Evolutionary conservation across 495 filamentous ascomycete genomes (phyloP).

Genomic region (Tricharina praecox): DNA sequence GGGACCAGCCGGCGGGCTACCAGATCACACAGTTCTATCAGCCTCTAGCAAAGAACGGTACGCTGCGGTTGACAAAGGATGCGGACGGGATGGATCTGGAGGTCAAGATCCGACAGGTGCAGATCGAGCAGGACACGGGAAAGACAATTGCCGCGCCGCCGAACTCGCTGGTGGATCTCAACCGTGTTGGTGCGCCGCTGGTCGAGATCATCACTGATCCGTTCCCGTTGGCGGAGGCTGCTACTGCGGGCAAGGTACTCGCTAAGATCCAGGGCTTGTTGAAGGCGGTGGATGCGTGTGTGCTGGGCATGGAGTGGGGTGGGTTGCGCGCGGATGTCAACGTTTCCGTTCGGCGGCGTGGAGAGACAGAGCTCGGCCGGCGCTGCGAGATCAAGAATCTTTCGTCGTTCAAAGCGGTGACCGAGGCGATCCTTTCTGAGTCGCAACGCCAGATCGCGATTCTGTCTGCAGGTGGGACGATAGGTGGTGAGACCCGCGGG

Average conservation of each 20-base stretch:
- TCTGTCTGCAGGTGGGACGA: constrained; percentile 56
- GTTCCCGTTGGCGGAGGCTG: constrained; percentile 20
- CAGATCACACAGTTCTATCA: constrained; percentile 94
- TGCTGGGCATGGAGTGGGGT: constrained; percentile 80
- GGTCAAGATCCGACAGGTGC: constrained; percentile 78
- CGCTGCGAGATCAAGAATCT: constrained; percentile 97
- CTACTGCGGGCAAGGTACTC: constrained; percentile 75
- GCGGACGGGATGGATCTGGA: constrained; percentile 52
- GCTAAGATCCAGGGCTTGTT: constrained; percentile 75
- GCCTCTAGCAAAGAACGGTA: constrained; percentile 67
- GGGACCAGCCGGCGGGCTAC: constrained; percentile 89
- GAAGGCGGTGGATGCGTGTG: constrained; percentile 63
- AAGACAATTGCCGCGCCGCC: constrained; percentile 64
- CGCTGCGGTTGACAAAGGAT: constrained; percentile 47
- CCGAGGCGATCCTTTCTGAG: constrained; percentile 84
- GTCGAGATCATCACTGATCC: constrained; percentile 91
- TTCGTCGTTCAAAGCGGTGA: constrained; percentile 81
- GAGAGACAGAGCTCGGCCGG: constrained; percentile 51
- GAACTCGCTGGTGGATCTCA: constrained; percentile 79
- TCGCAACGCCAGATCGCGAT: constrained; percentile 70
- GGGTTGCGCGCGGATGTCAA: constrained; percentile 90
- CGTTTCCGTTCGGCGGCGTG: constrained; percentile 57
- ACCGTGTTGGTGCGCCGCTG: constrained; percentile 75
- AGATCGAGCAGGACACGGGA: constrained; percentile 94
- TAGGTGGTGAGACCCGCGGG: constrained; percentile 81